Evolutionary conservation across 1,284 basidiomycete species (phyloP), one percentile per base, ranked within the genome.

Genomic region (Moesziomyces sp.): DNA sequence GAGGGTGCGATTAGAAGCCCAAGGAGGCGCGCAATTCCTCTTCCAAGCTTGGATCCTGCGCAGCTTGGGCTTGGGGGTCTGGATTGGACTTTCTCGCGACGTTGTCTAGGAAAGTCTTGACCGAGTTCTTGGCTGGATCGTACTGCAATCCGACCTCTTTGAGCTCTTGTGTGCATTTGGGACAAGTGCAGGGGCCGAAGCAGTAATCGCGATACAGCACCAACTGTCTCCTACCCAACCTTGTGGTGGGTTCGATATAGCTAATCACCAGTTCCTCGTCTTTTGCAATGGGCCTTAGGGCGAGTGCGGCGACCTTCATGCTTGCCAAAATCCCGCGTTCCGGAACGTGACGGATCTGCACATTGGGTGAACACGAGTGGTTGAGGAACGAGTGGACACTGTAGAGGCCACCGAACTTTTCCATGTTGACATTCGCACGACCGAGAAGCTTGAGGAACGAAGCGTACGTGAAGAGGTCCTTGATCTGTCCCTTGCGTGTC

Each of bases 391-490:
- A 91, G 84, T 96, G 93, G 10, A 96, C 87, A 8, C 88, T 87
- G 84, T 94, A 95, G 11, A 95, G 86, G 2, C 93, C 93, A 5
- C 93, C 93, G 67, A 93, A 92, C 3, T 90, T 89, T 85, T 95
- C 93, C 62, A 93, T 87, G 82, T 94, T 95, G 55, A 95, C 88
- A 74, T 89, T 92, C 88, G 93, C 92, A 47, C 91, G 87, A 0
- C 93, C 92, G n/a, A 94, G 85, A 0, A 90, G 88, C 44, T 88
- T 87, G 35, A 92, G 85, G 83, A 93, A 93, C 2, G 88, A 88
- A 18, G 91, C 88, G 76, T 91, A 92, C 21, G 88, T 88, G 85
- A 94, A 93, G 45, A 94, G 85, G 24, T 88, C 87, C 24, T 86
- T 84, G 18, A 86, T 86, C 35, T 91, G 83, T 10, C 88, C 87